Evolutionary conservation across 208 protist species (phyloP), one percentile per base, ranked within the genome.

Genomic region (Strigomonas culicis): DNA sequence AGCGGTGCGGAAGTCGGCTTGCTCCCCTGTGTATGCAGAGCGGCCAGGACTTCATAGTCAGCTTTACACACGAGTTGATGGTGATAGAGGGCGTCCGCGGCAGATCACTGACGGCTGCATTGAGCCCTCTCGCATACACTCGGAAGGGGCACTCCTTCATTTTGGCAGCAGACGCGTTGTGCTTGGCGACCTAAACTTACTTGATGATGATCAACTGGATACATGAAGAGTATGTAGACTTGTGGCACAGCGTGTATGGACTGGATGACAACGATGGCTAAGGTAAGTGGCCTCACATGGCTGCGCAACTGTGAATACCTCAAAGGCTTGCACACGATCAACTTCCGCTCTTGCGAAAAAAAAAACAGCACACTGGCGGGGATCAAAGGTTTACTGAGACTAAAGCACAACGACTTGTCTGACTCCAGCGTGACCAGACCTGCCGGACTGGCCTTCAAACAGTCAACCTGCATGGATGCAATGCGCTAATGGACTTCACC

Each of bases 121-220:
- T 47, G 47, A 24, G 79, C 2, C 68, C 72, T 22, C 46, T n/a
- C 56, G 68, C 56, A 17, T 64, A 57, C 46, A 51, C 70, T 4
- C 58, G 31, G 1, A 25, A 63, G 68, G 72, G 68, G 32, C 59
- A 49, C 15, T 17, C 51, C 19, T 24, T 80, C 21, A 72, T 86
- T 10, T 55, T 28, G 6, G 36, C 67, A 2, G 76, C 80, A 0
- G 77, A 79, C 43, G 32, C 65, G 0, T 46, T 93, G 57, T 90
- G 77, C 52, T 39, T 85, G 30, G 41, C 71, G 7, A 93, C 82
- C 6, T 93, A 93, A n/a, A n/a, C n/a, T n/a, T n/a, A n/a, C 60
- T 71, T 68, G 25, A 82, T 93, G n/a, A 93, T 93, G 75, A 70
- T 71, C 0, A 86, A 90, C 62, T 93, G 82, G 86, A 75, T 93